phyloP scores from a whole-genome alignment of 306 rosid genomes.

The Mimosa bimucronata region DNA sequence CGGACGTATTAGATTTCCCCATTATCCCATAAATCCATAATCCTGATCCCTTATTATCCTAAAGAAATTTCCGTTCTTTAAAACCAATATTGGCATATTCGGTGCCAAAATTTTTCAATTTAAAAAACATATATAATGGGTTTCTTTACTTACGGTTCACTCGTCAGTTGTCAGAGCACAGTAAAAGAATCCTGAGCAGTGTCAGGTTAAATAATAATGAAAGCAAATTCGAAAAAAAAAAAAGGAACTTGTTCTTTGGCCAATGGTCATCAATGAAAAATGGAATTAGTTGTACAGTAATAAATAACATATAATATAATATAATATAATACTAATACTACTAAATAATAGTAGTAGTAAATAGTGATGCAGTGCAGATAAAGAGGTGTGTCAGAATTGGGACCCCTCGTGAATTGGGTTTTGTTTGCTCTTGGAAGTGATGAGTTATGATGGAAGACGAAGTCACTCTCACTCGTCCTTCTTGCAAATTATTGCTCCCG shows the following conservation, averaged over 20 bases:
- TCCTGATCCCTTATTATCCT: background rate
- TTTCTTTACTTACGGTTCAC: constrained; percentile 32
- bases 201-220: constrained; percentile 29
- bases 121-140: background rate
- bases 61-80: background rate
- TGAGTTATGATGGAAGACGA: constrained; percentile 10
- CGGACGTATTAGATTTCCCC: background rate
- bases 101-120: background rate
- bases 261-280: background rate
- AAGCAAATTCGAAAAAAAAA: constrained; percentile 1
- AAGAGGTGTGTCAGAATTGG: constrained; percentile 41
- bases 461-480: constrained; percentile 15
- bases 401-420: constrained; percentile 56
- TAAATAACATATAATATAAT: too few species aligned
- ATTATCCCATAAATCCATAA: background rate
- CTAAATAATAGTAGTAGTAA: background rate
- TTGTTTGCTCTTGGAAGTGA: constrained; percentile 22
- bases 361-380: background rate
- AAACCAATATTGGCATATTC: background rate
- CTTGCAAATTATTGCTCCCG: constrained; percentile 62
- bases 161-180: constrained; percentile 23
- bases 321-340: background rate
- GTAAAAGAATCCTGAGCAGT: constrained; percentile 30
- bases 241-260: background rate
- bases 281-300: background rate